Evolutionary conservation across 164 flowering plant species (phyloP).

Genomic region (Tetracentron sinense): DNA sequence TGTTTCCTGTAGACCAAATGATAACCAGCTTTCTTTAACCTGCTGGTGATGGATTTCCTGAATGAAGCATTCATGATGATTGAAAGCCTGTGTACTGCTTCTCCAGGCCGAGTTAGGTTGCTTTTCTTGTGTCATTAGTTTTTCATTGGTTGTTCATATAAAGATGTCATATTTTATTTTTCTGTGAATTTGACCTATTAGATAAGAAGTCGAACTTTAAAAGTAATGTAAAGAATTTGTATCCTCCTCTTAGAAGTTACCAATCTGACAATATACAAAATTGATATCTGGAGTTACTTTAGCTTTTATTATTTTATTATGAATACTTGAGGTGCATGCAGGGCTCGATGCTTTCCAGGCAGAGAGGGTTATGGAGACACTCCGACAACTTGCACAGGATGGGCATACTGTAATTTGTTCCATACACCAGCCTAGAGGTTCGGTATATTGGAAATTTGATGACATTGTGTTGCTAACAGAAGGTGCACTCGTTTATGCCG

Average conservation of each 20-base stretch:
- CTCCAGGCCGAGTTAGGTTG: not conserved
- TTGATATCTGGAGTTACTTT: not conserved
- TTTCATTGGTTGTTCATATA: not conserved
- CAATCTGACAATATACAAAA: no score
- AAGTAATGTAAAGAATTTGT: no score
- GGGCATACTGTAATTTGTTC: constrained; percentile 98
- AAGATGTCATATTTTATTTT: no score
- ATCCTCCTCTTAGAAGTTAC: no score
- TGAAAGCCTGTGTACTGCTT: no score
- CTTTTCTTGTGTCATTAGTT: not conserved
- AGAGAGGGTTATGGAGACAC: constrained; percentile 96
- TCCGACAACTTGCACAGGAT: constrained; percentile 80
- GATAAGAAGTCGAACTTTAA: not conserved
- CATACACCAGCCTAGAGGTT: constrained; percentile 98
- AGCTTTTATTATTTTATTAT: not conserved
- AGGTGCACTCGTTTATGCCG: constrained; percentile 82
- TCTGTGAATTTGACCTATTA: not conserved
- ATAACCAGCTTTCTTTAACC: no score
- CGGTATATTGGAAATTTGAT: constrained; percentile 85
- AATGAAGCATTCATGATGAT: no score
- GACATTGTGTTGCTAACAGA: constrained; percentile 87
- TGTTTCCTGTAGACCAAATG: no score
- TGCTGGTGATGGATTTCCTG: no score
- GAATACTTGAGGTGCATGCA: constrained; percentile 23
- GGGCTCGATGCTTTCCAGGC: constrained; percentile 99